Evolutionary conservation across 139 green algal species (phyloP), one percentile per base, ranked within the genome.

Genomic region (Mychonastes homosphaera): DNA sequence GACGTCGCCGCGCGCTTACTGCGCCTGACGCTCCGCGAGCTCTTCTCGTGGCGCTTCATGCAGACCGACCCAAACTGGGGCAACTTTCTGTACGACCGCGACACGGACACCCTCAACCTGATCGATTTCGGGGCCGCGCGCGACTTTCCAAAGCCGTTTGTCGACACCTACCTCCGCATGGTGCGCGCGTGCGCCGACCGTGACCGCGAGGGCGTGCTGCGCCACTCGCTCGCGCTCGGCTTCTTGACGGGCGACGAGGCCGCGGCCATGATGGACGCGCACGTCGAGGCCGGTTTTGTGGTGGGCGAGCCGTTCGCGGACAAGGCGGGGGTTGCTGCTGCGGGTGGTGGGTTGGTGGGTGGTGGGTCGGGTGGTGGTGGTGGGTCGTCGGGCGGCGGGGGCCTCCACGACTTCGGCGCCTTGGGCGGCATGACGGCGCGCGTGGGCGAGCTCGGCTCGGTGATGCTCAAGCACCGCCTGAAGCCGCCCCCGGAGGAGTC

Each of bases 31-130:
- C 79, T 97, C 30, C 61, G 58, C 44, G 89, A 96, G 80, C 80
- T 97, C 30, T 97, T 94, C 63, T 69, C 81, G 27, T 95, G 91
- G 83, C 74, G 75, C 26, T 96, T 90, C 75, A 95, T 95, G 87
- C 84, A 95, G 79, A 97, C 91, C 9, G 91, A 96, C 63, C 88
- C 88, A 49, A 97, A 97, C 67, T 90, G 84, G 83, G 86, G 87
- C 67, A 98, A 98, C 83, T 98, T 97, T 44, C 61, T 98, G 62
- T 98, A 94, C 54, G 88, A 98, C 61, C 35, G 62, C n/a, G 54
- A 74, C 15, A 65, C 59, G 16, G 72, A 73, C 28, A 55, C 45
- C 27, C 65, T 97, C 7, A 70, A 89, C 52, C 70, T 96, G 23
- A 95, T 97, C 41, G 90, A 97, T 66, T 97, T 97, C 70, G 91